Base-by-base conservation (phyloP, 2,329 filamentous ascomycete species). In the Fusarium sp. region DNA sequence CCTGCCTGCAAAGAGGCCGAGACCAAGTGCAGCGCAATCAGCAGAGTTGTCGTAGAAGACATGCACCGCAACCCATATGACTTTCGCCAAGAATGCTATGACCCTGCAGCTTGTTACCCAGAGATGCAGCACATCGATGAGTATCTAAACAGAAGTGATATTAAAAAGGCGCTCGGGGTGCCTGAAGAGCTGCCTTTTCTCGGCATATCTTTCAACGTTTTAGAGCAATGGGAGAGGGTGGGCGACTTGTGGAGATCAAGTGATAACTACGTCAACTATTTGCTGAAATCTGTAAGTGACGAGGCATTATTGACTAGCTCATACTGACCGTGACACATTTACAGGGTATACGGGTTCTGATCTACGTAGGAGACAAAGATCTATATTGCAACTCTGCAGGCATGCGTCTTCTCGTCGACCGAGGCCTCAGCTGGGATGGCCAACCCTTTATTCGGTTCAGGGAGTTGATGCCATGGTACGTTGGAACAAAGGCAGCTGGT, bases 291-390 rank as follows among this genome's bases (percentile, higher is more conserved):
- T 22, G 40, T 42, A 42, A 22, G 38, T 42, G 10, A 13, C 38
- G 3, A 40, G n/a, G 18, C 38, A 20, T 0, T 20, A 20, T 5
- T 40, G n/a, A 20, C 18, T 10, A 6, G 3, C 38, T 20, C 2
- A 20, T 9, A 2, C 35, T 38, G 16, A 38, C 16, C 4, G 16
- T 18, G 7, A 4, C 16, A n/a, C 14, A 38, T 18, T 8, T 38
- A 4, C 3, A 68, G 61, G 20, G n/a, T n/a, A 61, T 65, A 3
- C 66, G 66, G 2, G 54, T 60, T 6, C 56, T 68, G 1, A 65
- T 68, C 1, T 68, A 68, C 18, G 66, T 68, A 1, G 66, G 62
- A 2, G 62, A 68, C 29, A 65, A 61, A 27, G 66, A 68, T 18
- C 33, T 54, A 9, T 54, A 59, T n/a, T 58, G 38, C 9, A 68